Conservation (phyloP, 805 yeast genomes). For the Wickerhamomyces tratensis region DNA sequence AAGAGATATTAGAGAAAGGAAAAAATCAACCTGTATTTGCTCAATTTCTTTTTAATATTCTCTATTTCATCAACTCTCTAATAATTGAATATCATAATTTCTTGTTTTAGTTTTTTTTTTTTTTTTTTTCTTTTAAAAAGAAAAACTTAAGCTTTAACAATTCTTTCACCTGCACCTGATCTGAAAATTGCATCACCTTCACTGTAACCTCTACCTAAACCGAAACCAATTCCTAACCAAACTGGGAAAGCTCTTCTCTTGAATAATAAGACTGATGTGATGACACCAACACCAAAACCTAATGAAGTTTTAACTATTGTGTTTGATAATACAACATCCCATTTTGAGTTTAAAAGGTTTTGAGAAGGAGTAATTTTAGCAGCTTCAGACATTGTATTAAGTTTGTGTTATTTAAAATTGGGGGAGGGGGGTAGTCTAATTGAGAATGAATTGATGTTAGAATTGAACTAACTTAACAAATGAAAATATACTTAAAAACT, state of each 20-base stretch:
- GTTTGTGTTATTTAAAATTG: too few relatives aligned
- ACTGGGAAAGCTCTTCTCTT: conserved; percentile 96
- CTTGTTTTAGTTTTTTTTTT: too few relatives aligned
- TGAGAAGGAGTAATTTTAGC: conserved; percentile 31
- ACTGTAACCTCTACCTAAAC: conserved; percentile 94
- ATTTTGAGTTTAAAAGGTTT: conserved; percentile 57
- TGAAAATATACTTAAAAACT: too few relatives aligned
- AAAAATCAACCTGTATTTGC: too few relatives aligned
- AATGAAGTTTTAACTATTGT: conserved; percentile 90
- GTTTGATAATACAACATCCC: conserved; percentile 96
- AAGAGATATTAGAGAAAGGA: too few relatives aligned
- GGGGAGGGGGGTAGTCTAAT: too few relatives aligned
- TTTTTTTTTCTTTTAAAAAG: too few relatives aligned
- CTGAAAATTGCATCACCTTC: conserved; percentile 98
- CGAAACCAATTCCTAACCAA: conserved; percentile 95
- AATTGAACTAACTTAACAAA: too few relatives aligned
- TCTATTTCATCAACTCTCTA: too few relatives aligned
- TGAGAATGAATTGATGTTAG: too few relatives aligned
- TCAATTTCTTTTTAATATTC: too few relatives aligned
- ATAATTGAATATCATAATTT: too few relatives aligned
- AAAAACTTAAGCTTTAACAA: conserved; percentile 48
- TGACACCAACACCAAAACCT: conserved; percentile 95
- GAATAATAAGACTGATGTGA: conserved; percentile 82
- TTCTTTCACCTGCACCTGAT: conserved; percentile 68
- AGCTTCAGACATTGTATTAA: background rate